A percentile compares a stretch with the other conserved stretches of the same genome.
phyloP scores from a whole-genome alignment of 768 basidiomycete genomes.

The Trichaptum fuscoviolaceum region DNA sequence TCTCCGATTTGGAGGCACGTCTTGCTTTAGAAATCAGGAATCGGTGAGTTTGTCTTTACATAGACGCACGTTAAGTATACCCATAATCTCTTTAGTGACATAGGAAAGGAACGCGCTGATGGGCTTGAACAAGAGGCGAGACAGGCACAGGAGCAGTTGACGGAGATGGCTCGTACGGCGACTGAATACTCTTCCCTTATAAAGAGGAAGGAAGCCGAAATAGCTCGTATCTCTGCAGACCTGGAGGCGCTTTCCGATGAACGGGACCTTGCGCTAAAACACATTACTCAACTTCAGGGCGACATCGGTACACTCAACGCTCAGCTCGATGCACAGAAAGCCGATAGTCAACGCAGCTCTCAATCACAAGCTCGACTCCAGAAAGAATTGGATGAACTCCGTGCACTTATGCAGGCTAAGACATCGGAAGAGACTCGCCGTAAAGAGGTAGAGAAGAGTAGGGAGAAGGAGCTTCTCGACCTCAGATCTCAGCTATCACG shows the following conservation, averaged over 20 bases:
- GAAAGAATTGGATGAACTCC: conserved; percentile 81
- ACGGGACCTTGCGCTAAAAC: conserved; percentile 46
- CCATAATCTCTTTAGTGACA: conserved; percentile 42
- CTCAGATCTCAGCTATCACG: conserved; percentile 59
- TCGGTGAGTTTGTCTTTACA: conserved; percentile 41
- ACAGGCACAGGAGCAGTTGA: conserved; percentile 68
- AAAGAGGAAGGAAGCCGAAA: conserved; percentile 70
- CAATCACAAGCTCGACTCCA: conserved; percentile 57
- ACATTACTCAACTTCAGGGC: conserved; percentile 63
- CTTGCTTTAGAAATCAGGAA: conserved; percentile 58
- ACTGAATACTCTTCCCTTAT: conserved; percentile 73
- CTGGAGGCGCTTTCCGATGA: conserved; percentile 50
- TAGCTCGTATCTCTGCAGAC: conserved; percentile 48
- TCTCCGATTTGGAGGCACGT: conserved; percentile 68
- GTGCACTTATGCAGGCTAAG: conserved; percentile 79
- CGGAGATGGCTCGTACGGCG: conserved; percentile 70
- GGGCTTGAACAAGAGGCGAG: conserved; percentile 63
- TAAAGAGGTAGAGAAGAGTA: conserved; percentile 80
- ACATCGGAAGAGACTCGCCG: conserved; percentile 81
- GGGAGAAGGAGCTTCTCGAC: conserved; percentile 74
- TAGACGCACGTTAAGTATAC: conserved; percentile 5
- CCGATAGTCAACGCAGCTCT: conserved; percentile 44
- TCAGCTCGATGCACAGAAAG: conserved; percentile 56
- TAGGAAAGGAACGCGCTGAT: conserved; percentile 53
- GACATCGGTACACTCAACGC: conserved; percentile 60